A percentile compares a stretch with the other conserved stretches of the same genome.
Conservation (phyloP, 768 basidiomycete species). For the Lactifluus pinguis region DNA sequence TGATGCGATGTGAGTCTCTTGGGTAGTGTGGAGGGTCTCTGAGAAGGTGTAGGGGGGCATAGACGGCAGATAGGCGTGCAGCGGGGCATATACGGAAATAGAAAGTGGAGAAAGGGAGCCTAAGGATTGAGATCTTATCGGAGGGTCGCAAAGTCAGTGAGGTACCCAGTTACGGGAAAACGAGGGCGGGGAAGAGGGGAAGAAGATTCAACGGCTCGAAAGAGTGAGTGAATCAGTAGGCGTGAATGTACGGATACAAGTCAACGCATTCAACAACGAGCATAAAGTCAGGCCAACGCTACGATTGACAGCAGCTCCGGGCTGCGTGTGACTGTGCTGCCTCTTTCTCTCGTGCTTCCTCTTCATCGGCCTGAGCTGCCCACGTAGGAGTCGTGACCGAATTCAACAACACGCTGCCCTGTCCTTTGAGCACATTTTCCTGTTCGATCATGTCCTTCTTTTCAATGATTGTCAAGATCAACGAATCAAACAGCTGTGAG, state of each 20-base stretch:
- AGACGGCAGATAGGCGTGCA: not conserved
- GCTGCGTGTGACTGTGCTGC: slow-evolving; percentile 34
- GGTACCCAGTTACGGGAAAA: slow-evolving; percentile 1
- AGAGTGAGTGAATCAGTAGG: not conserved
- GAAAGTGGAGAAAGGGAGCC: not conserved
- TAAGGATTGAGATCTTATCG: not conserved
- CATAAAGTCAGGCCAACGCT: slow-evolving; percentile 20
- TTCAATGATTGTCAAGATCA: slow-evolving; percentile 73
- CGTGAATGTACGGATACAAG: not conserved
- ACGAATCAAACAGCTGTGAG: slow-evolving; percentile 64
- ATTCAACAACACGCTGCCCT: slow-evolving; percentile 76
- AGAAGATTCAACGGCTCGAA: not conserved
- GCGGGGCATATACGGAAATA: slow-evolving; percentile 1
- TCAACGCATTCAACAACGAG: not conserved
- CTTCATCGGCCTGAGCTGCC: slow-evolving; percentile 73
- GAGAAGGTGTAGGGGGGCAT: not conserved
- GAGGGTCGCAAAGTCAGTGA: not conserved
- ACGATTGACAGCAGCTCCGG: slow-evolving; percentile 64
- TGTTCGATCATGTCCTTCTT: slow-evolving; percentile 71
- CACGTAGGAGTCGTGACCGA: slow-evolving; percentile 56
- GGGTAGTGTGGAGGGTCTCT: not conserved
- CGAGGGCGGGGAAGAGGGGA: not conserved
- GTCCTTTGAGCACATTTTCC: slow-evolving; percentile 70
- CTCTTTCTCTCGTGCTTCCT: slow-evolving; percentile 55
- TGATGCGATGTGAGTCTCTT: slow-evolving; percentile 5